phyloP scores from a whole-genome alignment of 2,329 filamentous ascomycete genomes.

The Pseudogymnoascus sp. region DNA sequence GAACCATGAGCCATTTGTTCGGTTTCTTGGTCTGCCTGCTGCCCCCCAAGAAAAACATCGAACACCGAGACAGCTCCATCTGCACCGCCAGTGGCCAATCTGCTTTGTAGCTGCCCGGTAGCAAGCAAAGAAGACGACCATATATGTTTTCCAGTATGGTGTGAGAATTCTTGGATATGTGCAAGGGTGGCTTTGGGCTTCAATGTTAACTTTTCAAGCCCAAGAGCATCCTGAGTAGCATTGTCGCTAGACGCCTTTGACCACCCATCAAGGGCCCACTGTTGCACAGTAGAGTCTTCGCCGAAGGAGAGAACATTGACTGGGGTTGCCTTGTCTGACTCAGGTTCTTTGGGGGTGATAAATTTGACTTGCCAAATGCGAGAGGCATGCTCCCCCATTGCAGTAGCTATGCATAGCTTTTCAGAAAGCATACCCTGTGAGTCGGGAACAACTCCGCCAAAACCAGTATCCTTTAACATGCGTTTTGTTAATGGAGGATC shows the following conservation, averaged over 20 bases:
- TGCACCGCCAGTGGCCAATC: conserved; percentile 66
- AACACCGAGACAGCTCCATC: conserved; percentile 60
- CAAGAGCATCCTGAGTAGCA: background rate
- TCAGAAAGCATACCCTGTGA: conserved; percentile 20
- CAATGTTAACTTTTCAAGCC: background rate
- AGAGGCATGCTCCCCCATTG: conserved; percentile 76
- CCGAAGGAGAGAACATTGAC: conserved; percentile 68
- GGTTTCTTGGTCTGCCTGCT: background rate
- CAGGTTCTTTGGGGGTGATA: conserved; percentile 27
- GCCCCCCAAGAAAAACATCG: conserved; percentile 7
- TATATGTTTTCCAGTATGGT: conserved; percentile 82
- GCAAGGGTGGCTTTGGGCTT: conserved; percentile 32
- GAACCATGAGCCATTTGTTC: background rate
- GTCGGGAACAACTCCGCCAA: conserved; percentile 33
- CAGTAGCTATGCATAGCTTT: conserved; percentile 52
- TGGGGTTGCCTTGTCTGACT: conserved; percentile 14
- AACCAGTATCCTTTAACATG: conserved; percentile 51
- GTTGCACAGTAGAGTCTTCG: conserved; percentile 71
- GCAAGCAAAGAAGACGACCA: conserved; percentile 61
- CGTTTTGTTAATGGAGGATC: background rate
- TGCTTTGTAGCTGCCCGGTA: background rate
- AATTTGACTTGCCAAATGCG: conserved; percentile 86
- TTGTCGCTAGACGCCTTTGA: background rate
- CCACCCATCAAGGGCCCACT: conserved; percentile 45
- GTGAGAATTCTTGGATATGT: conserved; percentile 49